Evolutionary conservation across 2,329 filamentous ascomycete genomes (phyloP), one percentile per base, ranked within the genome.

Genomic region (Penicillium sclerotigenum): DNA sequence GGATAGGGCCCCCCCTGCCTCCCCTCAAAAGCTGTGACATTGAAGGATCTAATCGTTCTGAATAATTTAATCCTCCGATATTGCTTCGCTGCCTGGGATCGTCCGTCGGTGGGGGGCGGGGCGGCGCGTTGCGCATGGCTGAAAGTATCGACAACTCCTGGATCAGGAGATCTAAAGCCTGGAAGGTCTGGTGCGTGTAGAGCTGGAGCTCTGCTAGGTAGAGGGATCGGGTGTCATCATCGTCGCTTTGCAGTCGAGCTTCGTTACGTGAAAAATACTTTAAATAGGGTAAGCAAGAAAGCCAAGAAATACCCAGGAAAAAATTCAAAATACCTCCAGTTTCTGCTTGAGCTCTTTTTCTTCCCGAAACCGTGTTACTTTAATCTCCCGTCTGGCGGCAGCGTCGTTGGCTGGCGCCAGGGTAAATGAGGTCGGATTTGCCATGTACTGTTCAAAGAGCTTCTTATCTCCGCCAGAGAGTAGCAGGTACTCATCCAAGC

Each of bases 341-440:
- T 88, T 92, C 62, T 86, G 81, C 74, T 90, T 91, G 57, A 99
- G 75, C 59, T 88, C 86, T 72, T 94, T 96, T 73, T 97, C 94
- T 49, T 89, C 84, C 66, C 85, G 87, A 75, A 91, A 97, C 58
- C 89, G 86, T 42, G 85, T 83, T 64, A 99, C 96, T 76, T 97
- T 99, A 45, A 86, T 85, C 54, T 92, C 87, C 63, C 94, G 83
- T 59, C 88, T 83, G 29, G 85, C 83, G 20, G 87, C 83, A 4
- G 90, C 83, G 73, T 89, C 84, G 22, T 78, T 81, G 9, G 82
- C 82, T 18, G 85, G 82, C 18, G 88, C 85, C 3, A 89, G 87
- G 46, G 87, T 87, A 73, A 97, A 97, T 1, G 77, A 77, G n/a
- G 80, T 77, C 3, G 87, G 87, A 24, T 87, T 82, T 54, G 94